These are phyloP conservation scores for Dalbergia cultrata DNA, from an alignment of 306 rosid genomes.

Conservation along the genomic window DNA sequence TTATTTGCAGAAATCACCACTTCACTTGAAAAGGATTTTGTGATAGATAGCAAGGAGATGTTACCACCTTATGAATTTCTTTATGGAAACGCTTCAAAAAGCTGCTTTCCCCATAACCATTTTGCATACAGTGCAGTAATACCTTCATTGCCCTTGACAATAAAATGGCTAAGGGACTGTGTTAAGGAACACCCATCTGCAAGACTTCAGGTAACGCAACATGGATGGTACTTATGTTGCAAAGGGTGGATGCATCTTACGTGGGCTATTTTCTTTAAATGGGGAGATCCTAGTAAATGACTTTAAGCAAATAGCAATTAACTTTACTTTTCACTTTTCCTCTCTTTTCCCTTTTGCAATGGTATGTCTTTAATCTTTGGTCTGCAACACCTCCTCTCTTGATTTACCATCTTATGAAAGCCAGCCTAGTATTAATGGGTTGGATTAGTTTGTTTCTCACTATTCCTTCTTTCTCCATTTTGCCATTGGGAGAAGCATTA, in stretches of 20 bases:
- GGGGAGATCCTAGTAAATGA: slow-evolving; percentile 12
- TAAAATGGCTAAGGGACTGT: slow-evolving; percentile 75
- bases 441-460: slow-evolving; percentile 1
- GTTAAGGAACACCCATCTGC: slow-evolving; percentile 70
- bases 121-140: slow-evolving; percentile 67
- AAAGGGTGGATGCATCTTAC: background rate
- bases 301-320: slow-evolving; percentile 12
- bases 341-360: slow-evolving; percentile 4
- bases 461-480: slow-evolving; percentile 4
- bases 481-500: background rate
- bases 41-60: slow-evolving; percentile 44
- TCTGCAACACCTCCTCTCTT: background rate
- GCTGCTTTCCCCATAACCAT: slow-evolving; percentile 42
- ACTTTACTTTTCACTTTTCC: background rate
- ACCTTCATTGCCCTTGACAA: slow-evolving; percentile 78
- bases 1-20: slow-evolving; percentile 54
- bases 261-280: background rate
- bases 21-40: slow-evolving; percentile 48
- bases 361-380: background rate
- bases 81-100: slow-evolving; percentile 52
- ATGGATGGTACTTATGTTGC: slow-evolving; percentile 21
- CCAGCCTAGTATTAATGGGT: slow-evolving; percentile 5
- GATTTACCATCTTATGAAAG: slow-evolving; percentile 10
- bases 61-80: slow-evolving; percentile 60
- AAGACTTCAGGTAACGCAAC: slow-evolving; percentile 58